phyloP scores from a whole-genome alignment of 2,329 filamentous ascomycete genomes.

The Talaromyces pinophilus region DNA sequence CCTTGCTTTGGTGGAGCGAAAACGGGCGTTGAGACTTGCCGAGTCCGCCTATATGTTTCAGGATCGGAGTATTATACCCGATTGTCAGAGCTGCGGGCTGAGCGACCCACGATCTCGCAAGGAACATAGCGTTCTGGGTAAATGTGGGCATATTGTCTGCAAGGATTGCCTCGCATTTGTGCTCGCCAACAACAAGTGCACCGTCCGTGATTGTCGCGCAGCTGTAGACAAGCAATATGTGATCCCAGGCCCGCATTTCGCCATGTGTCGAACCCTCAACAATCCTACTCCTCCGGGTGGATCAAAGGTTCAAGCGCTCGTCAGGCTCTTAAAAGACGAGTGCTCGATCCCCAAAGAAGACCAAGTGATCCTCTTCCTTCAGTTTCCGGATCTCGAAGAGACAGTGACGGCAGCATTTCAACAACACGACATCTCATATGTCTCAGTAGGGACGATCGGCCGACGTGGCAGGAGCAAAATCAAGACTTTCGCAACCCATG shows the following conservation, averaged over 20 bases:
- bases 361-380: slow-evolving; percentile 59
- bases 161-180: slow-evolving; percentile 37
- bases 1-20: slow-evolving; percentile 29
- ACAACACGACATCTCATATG: slow-evolving; percentile 34
- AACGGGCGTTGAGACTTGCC: slow-evolving; percentile 31
- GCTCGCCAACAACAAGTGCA: slow-evolving; percentile 39
- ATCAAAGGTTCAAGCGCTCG: slow-evolving; percentile 51
- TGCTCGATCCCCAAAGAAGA: slow-evolving; percentile 45
- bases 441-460: slow-evolving; percentile 40
- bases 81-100: slow-evolving; percentile 39
- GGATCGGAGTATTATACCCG: slow-evolving; percentile 17
- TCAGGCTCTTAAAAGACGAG: slow-evolving; percentile 45
- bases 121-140: slow-evolving; percentile 45
- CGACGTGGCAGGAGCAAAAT: slow-evolving; percentile 39
- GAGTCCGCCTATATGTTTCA: slow-evolving; percentile 28
- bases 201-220: slow-evolving; percentile 44
- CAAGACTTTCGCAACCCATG: slow-evolving; percentile 40
- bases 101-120: slow-evolving; percentile 28
- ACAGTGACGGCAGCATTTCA: slow-evolving; percentile 36
- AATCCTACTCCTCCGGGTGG: slow-evolving; percentile 37
- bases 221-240: slow-evolving; percentile 44
- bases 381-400: slow-evolving; percentile 50
- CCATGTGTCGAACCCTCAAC: slow-evolving; percentile 16
- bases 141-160: slow-evolving; percentile 58
- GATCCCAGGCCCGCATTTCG: slow-evolving; percentile 37